Conservation (phyloP, 306 rosid genomes). For the Cucurbita argyrosperma region DNA sequence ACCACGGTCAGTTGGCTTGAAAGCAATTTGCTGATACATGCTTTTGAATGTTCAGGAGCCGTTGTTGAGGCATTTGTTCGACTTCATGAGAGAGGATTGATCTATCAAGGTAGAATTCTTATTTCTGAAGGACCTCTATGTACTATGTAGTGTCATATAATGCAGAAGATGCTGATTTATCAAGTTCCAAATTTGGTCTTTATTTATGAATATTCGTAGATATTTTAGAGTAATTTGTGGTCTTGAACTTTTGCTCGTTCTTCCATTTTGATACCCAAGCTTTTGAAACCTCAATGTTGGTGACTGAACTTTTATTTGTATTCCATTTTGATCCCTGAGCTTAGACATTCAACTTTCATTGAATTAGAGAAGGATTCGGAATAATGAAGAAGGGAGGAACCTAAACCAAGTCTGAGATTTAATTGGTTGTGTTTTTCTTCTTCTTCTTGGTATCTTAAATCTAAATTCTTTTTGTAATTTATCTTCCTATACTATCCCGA, state of each 20-base stretch:
- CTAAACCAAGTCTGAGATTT: not conserved
- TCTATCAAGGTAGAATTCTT: slow-evolving; percentile 66
- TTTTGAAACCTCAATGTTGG: not conserved
- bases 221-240: not conserved
- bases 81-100: slow-evolving; percentile 91
- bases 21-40: slow-evolving; percentile 20
- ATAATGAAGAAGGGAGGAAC: not conserved
- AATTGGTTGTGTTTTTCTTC: not conserved
- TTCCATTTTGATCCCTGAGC: not conserved
- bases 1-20: not conserved
- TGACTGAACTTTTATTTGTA: not conserved
- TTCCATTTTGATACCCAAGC: not conserved
- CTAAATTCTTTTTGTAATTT: not conserved
- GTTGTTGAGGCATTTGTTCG: slow-evolving; percentile 89
- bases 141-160: not conserved
- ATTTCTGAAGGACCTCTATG: slow-evolving; percentile 1
- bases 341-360: not conserved
- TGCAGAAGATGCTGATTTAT: not conserved
- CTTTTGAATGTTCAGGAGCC: slow-evolving; percentile 50
- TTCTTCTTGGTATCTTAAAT: not conserved
- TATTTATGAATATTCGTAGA: not conserved
- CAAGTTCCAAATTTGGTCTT: not conserved
- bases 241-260: not conserved
- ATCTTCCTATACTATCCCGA: not conserved
- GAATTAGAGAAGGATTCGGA: not conserved